Base-by-base conservation (phyloP, 129 eudicot species). In the Apium graveolens region DNA sequence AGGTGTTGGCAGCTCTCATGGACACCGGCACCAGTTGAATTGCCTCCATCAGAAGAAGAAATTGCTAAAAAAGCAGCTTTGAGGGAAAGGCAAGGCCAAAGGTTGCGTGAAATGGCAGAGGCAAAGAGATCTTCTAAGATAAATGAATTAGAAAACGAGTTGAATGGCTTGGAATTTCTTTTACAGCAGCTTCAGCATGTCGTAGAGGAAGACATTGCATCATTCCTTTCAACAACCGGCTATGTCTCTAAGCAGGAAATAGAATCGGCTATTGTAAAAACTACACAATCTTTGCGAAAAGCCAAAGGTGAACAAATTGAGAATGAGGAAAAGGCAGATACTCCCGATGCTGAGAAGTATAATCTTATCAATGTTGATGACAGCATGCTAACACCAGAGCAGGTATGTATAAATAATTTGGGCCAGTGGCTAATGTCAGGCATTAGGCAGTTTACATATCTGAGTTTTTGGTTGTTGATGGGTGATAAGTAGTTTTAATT, bases 71-170 rank as follows among this genome's bases (percentile, higher is more conserved):
- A 95, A 85, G 96, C 96, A 26, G 99, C 99, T 79, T 74, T 95
- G 21, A 90, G 83, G 80, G 99, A 95, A 90, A 88, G 78, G 76
- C 99, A 95, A 78, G 93, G 96, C 68, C 99, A 95, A 82, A 84
- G 99, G 80, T 74, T 95, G 76, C 80, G 99, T 73, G 99, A 95
- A 85, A 92, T 95, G 97, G 99, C 99, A 1, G 99, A 95, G 80
- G 96, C 96, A 35, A 95, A 92, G 87, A 92, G 91, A 84, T 81
- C 85, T 37, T 91, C 96, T 70, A 88, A 84, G 77, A 92, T 95
- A 76, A 90, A 91, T 78, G 97, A 91, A 85, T 85, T 92, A 71
- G 99, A 95, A 86, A 90, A 95, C 75, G 96, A 90, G 81, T 80
- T 82, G 62, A 88, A 85, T 82, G 97, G 93, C 18, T 82, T 95